These are phyloP conservation scores for Calendula officinalis DNA, from an alignment of 129 eudicot species.

Conservation along the genomic window DNA sequence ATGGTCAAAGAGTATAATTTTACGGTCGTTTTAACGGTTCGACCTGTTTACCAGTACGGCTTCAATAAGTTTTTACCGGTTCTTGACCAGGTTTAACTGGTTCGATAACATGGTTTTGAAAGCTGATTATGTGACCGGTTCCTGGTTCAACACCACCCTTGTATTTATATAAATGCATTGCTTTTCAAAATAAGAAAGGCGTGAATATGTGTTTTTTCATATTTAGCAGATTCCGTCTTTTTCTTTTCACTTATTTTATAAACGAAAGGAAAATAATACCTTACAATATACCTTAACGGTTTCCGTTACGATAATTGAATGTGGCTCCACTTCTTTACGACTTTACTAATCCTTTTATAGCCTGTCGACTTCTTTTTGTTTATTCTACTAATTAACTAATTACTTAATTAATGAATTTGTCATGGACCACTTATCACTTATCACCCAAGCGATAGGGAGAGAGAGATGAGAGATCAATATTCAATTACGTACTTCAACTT, in stretches of 20 bases:
- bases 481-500: slow-evolving; percentile 11
- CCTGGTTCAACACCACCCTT: too few relatives aligned
- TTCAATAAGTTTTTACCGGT: too few relatives aligned
- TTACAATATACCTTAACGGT: slow-evolving; percentile 13
- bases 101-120: too few relatives aligned
- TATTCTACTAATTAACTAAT: neutral
- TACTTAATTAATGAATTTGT: neutral
- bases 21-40: too few relatives aligned
- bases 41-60: too few relatives aligned
- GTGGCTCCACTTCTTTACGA: slow-evolving; percentile 14
- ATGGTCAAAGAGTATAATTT: slow-evolving; percentile 10
- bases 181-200: neutral
- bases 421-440: slow-evolving; percentile 16
- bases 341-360: slow-evolving; percentile 11
- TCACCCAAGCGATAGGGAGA: slow-evolving; percentile 31
- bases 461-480: slow-evolving; percentile 6
- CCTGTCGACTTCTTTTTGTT: slow-evolving; percentile 14
- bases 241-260: neutral
- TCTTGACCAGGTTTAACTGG: too few relatives aligned
- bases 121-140: too few relatives aligned
- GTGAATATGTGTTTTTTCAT: neutral
- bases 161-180: too few relatives aligned
- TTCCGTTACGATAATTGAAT: slow-evolving; percentile 9
- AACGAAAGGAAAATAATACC: neutral
- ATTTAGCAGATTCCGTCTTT: slow-evolving; percentile 16